Conservation (phyloP, 257 asterid species). For the Gentiana dahurica region DNA sequence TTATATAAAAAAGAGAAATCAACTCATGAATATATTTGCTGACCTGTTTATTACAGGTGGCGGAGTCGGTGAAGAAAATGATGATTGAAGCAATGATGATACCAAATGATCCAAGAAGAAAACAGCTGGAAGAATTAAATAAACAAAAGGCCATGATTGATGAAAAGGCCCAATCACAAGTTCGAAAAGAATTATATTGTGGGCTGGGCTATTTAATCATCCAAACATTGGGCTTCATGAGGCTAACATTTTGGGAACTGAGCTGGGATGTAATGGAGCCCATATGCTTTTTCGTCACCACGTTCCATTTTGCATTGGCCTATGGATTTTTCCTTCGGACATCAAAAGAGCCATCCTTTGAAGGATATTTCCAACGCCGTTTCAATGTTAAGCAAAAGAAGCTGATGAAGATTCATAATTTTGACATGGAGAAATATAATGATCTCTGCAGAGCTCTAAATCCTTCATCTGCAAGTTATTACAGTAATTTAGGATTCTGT, state of each 20-base stretch:
- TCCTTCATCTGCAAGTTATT: slow-evolving; percentile 16
- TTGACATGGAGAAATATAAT: slow-evolving; percentile 28
- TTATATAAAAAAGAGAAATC: too few species aligned
- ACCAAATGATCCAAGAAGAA: slow-evolving; percentile 70
- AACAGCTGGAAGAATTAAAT: slow-evolving; percentile 47
- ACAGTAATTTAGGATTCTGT: background rate
- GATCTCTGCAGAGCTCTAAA: slow-evolving; percentile 21
- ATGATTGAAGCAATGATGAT: slow-evolving; percentile 36
- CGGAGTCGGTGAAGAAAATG: slow-evolving; percentile 54
- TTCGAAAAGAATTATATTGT: slow-evolving; percentile 45
- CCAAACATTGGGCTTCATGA: slow-evolving; percentile 87
- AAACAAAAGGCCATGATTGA: slow-evolving; percentile 46
- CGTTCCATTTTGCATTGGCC: slow-evolving; percentile 64
- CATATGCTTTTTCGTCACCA: slow-evolving; percentile 79
- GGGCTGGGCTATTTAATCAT: slow-evolving; percentile 63
- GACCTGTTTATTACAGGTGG: slow-evolving; percentile 32
- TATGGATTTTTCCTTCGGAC: slow-evolving; percentile 42
- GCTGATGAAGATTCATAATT: slow-evolving; percentile 27
- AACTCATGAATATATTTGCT: background rate
- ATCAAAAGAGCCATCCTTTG: slow-evolving; percentile 39
- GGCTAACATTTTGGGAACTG: slow-evolving; percentile 87
- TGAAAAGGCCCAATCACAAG: slow-evolving; percentile 46
- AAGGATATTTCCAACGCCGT: slow-evolving; percentile 37
- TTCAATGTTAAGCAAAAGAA: slow-evolving; percentile 32
- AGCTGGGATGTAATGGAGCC: slow-evolving; percentile 99